These are phyloP conservation scores for Dothideomycetidae sp. DNA, from an alignment of 2,329 filamentous ascomycete species.

Conservation along the genomic window DNA sequence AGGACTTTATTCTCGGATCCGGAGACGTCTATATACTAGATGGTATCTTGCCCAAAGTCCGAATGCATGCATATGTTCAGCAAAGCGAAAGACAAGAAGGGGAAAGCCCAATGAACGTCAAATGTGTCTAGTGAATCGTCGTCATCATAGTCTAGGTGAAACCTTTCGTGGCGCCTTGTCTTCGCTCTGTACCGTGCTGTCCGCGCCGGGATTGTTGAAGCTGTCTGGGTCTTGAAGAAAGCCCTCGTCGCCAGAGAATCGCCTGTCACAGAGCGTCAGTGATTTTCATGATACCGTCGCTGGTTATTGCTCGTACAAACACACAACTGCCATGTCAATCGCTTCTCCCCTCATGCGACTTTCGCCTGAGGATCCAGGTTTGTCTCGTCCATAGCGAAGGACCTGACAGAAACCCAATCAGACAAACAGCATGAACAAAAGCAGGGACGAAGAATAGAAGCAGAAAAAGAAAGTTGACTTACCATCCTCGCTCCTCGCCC, in stretches of 20 bases:
- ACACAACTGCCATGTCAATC: slow-evolving; percentile 1
- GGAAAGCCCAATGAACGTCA: neutral
- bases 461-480: slow-evolving; percentile 22
- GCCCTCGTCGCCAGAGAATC: slow-evolving; percentile 44
- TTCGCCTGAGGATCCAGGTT: slow-evolving; percentile 1
- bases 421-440: slow-evolving; percentile 8
- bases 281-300: neutral
- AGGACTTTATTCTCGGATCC: slow-evolving; percentile 9
- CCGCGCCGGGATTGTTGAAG: slow-evolving; percentile 21
- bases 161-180: slow-evolving; percentile 4
- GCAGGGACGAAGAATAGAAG: slow-evolving; percentile 13
- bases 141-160: neutral
- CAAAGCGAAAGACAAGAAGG: neutral
- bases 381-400: slow-evolving; percentile 20
- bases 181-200: slow-evolving; percentile 6
- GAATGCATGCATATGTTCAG: slow-evolving; percentile 8
- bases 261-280: slow-evolving; percentile 22
- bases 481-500: slow-evolving; percentile 85
- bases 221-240: slow-evolving; percentile 32
- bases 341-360: neutral
- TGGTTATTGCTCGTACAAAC: slow-evolving; percentile 7
- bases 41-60: slow-evolving; percentile 6
- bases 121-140: too few relatives aligned
- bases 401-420: slow-evolving; percentile 15
- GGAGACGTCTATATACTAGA: slow-evolving; percentile 8